A percentile compares a stretch with the other conserved stretches of the same genome.
Evolutionary conservation across 1,284 basidiomycete species (phyloP).

Genomic region (Mycena citricolor): DNA sequence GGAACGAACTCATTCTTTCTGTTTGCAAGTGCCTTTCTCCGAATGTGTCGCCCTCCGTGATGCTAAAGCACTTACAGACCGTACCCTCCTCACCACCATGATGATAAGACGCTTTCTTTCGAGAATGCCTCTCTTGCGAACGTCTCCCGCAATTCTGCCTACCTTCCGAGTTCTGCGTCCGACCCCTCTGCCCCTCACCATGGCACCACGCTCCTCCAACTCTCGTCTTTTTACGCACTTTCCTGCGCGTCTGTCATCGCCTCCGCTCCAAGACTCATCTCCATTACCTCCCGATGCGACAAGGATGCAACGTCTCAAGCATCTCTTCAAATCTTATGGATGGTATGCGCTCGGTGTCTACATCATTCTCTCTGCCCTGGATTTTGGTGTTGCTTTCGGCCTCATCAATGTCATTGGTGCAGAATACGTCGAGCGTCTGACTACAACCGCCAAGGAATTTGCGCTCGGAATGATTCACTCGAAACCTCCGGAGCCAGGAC

Average conservation of each 20-base stretch:
- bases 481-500: slow-evolving; percentile 61
- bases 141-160: slow-evolving; percentile 47
- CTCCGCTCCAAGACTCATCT: slow-evolving; percentile 28
- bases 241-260: slow-evolving; percentile 43
- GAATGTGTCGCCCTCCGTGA: slow-evolving; percentile 1
- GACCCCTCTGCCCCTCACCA: slow-evolving; percentile 28
- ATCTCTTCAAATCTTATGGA: slow-evolving; percentile 88
- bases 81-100: slow-evolving; percentile 26
- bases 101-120: slow-evolving; percentile 17
- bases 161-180: slow-evolving; percentile 29
- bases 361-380: slow-evolving; percentile 65
- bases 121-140: slow-evolving; percentile 32
- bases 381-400: slow-evolving; percentile 82
- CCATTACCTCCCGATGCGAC: slow-evolving; percentile 48
- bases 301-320: slow-evolving; percentile 75
- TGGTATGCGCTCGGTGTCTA: slow-evolving; percentile 93
- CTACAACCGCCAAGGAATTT: slow-evolving; percentile 56
- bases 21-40: neutral
- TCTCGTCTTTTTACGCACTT: slow-evolving; percentile 52
- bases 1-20: too few species aligned
- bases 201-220: slow-evolving; percentile 28
- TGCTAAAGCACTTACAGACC: too few species aligned
- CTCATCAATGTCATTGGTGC: slow-evolving; percentile 88
- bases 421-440: slow-evolving; percentile 78
- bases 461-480: slow-evolving; percentile 45